Evolutionary conservation across 2,329 filamentous ascomycete species (phyloP).

Genomic region (Biscogniauxia sp.): DNA sequence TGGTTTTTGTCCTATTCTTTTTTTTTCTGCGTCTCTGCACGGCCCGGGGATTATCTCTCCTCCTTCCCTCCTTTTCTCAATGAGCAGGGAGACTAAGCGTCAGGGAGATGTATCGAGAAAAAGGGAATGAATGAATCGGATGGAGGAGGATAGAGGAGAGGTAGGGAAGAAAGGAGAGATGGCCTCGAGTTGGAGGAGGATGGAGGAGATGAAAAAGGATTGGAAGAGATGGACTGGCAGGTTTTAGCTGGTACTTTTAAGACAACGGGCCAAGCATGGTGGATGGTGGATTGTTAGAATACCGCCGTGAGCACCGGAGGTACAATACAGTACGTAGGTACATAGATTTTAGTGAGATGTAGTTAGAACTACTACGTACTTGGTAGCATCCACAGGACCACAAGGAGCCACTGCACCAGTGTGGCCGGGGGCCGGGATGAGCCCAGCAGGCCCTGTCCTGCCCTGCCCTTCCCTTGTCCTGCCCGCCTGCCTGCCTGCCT

Average conservation of each 20-base stretch:
- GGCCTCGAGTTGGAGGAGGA: constrained; percentile 53
- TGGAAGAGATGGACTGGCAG: constrained; percentile 44
- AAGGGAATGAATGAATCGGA: constrained; percentile 55
- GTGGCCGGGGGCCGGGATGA: constrained; percentile 19
- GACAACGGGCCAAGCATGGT: constrained; percentile 31
- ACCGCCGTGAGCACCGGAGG: constrained; percentile 8
- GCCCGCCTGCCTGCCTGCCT: background rate
- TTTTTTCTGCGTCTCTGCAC: constrained; percentile 23
- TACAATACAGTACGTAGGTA: background rate
- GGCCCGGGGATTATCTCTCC: constrained; percentile 31
- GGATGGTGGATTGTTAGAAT: constrained; percentile 5
- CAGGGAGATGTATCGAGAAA: constrained; percentile 35
- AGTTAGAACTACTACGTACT: background rate
- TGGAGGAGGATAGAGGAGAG: constrained; percentile 38
- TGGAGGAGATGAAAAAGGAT: constrained; percentile 54
- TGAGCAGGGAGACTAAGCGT: constrained; percentile 44
- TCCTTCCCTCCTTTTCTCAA: constrained; percentile 33
- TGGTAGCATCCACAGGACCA: constrained; percentile 2
- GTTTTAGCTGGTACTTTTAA: constrained; percentile 43
- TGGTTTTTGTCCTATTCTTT: constrained; percentile 22
- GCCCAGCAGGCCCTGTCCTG: constrained; percentile 9
- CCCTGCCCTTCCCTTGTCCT: background rate
- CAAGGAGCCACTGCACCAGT: constrained; percentile 8
- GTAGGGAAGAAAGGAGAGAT: constrained; percentile 35
- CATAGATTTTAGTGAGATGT: background rate